A percentile compares a stretch with the other conserved stretches of the same genome.
Conservation (phyloP, 805 yeast species). For the Lipomyces sp. region DNA sequence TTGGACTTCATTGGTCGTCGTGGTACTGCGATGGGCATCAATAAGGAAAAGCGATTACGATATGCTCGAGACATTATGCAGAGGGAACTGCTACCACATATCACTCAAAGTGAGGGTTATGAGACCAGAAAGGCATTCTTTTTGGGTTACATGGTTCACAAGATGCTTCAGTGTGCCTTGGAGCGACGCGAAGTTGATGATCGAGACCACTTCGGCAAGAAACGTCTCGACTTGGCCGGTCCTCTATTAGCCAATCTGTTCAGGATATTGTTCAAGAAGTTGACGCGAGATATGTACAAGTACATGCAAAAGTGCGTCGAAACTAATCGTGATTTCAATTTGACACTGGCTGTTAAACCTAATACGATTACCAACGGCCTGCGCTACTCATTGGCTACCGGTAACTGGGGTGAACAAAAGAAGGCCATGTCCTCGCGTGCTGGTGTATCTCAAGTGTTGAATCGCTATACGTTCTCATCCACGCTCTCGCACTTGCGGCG, state of each 20-base stretch:
- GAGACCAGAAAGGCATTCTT: constrained; percentile 96
- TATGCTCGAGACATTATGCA: constrained; percentile 96
- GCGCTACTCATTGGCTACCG: constrained; percentile 97
- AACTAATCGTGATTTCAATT: constrained; percentile 94
- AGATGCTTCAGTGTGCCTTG: constrained; percentile 90
- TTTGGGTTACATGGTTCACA: constrained; percentile 96
- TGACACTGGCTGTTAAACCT: constrained; percentile 95
- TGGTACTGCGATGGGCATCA: constrained; percentile 94
- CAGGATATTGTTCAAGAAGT: constrained; percentile 89
- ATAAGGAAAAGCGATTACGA: constrained; percentile 96
- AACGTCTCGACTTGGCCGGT: constrained; percentile 97
- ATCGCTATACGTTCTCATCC: constrained; percentile 98
- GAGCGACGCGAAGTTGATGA: constrained; percentile 98
- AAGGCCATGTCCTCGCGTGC: constrained; percentile 99
- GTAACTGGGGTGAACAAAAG: constrained; percentile 99
- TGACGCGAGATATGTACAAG: constrained; percentile 94
- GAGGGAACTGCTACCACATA: constrained; percentile 95
- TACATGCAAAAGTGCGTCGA: constrained; percentile 99
- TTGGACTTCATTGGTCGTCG: constrained; percentile 98
- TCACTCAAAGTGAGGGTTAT: constrained; percentile 95
- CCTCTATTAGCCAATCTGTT: constrained; percentile 94
- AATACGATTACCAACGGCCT: constrained; percentile 97
- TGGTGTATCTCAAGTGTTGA: constrained; percentile 98
- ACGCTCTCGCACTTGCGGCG: constrained; percentile 97
- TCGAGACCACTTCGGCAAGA: constrained; percentile 99